phyloP scores from a whole-genome alignment of 2,329 filamentous ascomycete genomes.

The Ustilaginoidea virens region DNA sequence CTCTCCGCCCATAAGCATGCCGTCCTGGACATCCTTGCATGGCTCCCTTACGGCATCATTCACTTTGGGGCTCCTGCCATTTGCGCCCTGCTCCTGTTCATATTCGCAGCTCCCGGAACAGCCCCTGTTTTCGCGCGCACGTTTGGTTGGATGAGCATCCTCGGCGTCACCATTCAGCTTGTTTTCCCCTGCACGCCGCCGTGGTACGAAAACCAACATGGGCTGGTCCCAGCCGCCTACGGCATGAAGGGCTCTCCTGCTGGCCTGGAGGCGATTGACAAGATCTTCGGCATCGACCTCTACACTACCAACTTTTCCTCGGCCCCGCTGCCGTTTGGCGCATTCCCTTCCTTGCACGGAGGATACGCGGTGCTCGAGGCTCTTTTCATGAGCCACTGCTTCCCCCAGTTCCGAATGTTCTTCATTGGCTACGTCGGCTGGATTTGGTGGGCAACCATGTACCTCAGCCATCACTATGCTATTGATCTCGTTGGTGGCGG shows the following conservation, averaged over 20 bases:
- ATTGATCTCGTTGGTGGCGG: conserved; percentile 83
- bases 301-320: conserved; percentile 88
- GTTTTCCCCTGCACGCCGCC: conserved; percentile 87
- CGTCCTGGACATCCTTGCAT: conserved; percentile 73
- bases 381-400: conserved; percentile 84
- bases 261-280: conserved; percentile 75
- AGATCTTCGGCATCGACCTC: conserved; percentile 77
- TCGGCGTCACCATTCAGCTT: conserved; percentile 76
- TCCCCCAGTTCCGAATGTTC: conserved; percentile 65
- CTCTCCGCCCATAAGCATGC: conserved; percentile 78
- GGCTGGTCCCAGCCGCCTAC: conserved; percentile 81
- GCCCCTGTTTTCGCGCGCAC: conserved; percentile 71
- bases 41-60: conserved; percentile 82
- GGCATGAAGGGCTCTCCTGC: conserved; percentile 81
- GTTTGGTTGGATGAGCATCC: conserved; percentile 86
- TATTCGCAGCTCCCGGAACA: conserved; percentile 77
- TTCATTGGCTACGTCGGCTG: conserved; percentile 78
- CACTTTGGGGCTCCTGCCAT: conserved; percentile 81
- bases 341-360: conserved; percentile 86
- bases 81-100: conserved; percentile 64
- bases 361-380: conserved; percentile 80
- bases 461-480: conserved; percentile 92
- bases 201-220: conserved; percentile 93
- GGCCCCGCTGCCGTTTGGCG: conserved; percentile 83
- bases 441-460: conserved; percentile 99